A percentile compares a stretch with the other conserved stretches of the same genome.
Conservation (phyloP, 2,329 filamentous ascomycete species). For the Aspergillus sergii region DNA sequence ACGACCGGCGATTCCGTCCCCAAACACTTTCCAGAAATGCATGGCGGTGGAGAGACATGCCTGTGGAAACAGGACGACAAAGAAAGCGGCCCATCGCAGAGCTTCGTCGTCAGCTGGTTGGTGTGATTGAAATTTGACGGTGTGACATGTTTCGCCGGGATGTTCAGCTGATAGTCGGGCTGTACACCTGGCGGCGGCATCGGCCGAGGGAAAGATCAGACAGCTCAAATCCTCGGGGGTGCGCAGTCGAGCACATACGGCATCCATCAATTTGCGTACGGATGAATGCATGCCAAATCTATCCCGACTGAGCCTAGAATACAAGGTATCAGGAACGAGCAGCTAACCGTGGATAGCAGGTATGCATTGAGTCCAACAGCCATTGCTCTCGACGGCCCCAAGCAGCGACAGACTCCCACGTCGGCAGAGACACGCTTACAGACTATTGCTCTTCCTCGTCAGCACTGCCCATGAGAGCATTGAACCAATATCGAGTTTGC, state of each 20-base stretch:
- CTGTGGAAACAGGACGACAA: slow-evolving; percentile 1
- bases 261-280: slow-evolving; percentile 1
- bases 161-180: neutral
- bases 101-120: neutral
- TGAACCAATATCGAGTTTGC: neutral
- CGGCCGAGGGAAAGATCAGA: slow-evolving; percentile 6
- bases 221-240: neutral
- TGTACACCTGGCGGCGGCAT: slow-evolving; percentile 3
- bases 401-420: slow-evolving; percentile 8
- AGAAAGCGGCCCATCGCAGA: slow-evolving; percentile 3
- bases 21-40: slow-evolving; percentile 10
- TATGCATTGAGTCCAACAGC: slow-evolving; percentile 9
- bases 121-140: neutral
- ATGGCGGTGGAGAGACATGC: neutral
- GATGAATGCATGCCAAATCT: slow-evolving; percentile 9
- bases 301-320: neutral
- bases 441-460: neutral
- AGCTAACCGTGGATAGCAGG: slow-evolving; percentile 11
- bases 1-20: slow-evolving; percentile 8
- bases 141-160: neutral
- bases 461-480: neutral
- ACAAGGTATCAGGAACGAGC: neutral
- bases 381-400: slow-evolving; percentile 7
- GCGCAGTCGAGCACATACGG: neutral
- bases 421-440: slow-evolving; percentile 13